Evolutionary conservation across 2,329 filamentous ascomycete genomes (phyloP).

Genomic region (Xylaria polymorpha): DNA sequence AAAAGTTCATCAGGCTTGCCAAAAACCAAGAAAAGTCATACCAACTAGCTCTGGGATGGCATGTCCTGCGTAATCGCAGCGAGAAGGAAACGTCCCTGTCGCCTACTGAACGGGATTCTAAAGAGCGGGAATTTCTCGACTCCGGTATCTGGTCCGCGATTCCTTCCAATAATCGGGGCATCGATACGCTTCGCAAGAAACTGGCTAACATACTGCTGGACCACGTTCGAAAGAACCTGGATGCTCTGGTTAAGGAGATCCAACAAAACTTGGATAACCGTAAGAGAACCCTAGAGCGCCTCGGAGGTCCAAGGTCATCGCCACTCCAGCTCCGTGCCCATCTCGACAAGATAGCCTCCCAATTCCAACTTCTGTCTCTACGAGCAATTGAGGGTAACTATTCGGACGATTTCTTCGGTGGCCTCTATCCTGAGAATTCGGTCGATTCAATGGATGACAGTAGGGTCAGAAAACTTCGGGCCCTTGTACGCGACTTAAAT

Average conservation of each 20-base stretch:
- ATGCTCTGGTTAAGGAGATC: slow-evolving; percentile 46
- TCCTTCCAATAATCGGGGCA: slow-evolving; percentile 50
- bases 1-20: slow-evolving; percentile 51
- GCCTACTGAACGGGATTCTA: slow-evolving; percentile 47
- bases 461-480: slow-evolving; percentile 48
- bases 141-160: slow-evolving; percentile 47
- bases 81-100: slow-evolving; percentile 47
- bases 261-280: slow-evolving; percentile 39
- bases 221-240: slow-evolving; percentile 49
- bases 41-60: slow-evolving; percentile 60
- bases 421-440: slow-evolving; percentile 31
- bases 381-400: slow-evolving; percentile 4
- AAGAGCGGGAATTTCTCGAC: slow-evolving; percentile 51
- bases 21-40: slow-evolving; percentile 50
- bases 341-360: slow-evolving; percentile 52
- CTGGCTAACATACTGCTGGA: slow-evolving; percentile 53
- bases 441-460: slow-evolving; percentile 34
- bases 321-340: slow-evolving; percentile 49
- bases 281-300: slow-evolving; percentile 36
- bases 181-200: slow-evolving; percentile 52
- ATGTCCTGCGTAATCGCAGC: slow-evolving; percentile 62
- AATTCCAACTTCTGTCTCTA: slow-evolving; percentile 38
- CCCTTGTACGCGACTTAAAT: slow-evolving; percentile 50
- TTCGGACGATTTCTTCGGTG: slow-evolving; percentile 36
- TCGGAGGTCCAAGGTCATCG: slow-evolving; percentile 46